Base-by-base conservation (phyloP, 345 rosid species). In the Theobroma cacao region DNA sequence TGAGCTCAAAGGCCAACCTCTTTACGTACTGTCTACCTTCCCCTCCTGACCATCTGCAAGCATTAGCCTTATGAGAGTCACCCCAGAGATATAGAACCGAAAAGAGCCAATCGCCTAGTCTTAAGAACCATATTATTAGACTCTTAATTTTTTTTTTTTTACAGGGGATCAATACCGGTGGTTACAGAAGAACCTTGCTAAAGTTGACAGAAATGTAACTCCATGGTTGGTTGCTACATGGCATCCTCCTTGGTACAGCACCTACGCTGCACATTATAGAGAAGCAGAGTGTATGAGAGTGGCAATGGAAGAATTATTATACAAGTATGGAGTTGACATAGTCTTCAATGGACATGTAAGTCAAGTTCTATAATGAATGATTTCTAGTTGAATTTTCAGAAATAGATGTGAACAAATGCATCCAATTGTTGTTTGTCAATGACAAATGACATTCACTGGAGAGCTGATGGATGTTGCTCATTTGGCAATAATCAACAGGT, bases 161-260 rank as follows among this genome's bases (percentile, higher is more conserved):
- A 69, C 88, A 95, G 99, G 89, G 14, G 92, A 87, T 74, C 97
- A 95, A 78, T 93, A 88, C 86, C 80, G 71, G 43, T 95, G 99
- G 99, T 85, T 95, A 65, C 88, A 91, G 85, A 82, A 78, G 30
- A 93, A 95, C 77, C 82, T 95, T 61, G 86, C 80, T 11, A 81
- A 81, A 36, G 85, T 92, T 18, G 74, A 95, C 84, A 86, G 98
- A 81, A 74, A 82, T 68, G 86, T 88, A 77, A 95, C 99, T 38
- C 95, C 98, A 71, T 95, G 98, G 99, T 75, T 93, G 76, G 85
- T 93, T 75, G 98, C 95, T 75, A 80, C 91, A 38, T 95, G 99
- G 97, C 93, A 91, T 59, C 82, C 90, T 76, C 97, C 98, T 36
- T 95, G 99, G 99, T 95, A 95, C 71, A 91, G 91, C 83, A 89